Evolutionary conservation across 1,139 yeast species (phyloP), one percentile per base, ranked within the genome.

Genomic region (Meyerozyma athensensis): DNA sequence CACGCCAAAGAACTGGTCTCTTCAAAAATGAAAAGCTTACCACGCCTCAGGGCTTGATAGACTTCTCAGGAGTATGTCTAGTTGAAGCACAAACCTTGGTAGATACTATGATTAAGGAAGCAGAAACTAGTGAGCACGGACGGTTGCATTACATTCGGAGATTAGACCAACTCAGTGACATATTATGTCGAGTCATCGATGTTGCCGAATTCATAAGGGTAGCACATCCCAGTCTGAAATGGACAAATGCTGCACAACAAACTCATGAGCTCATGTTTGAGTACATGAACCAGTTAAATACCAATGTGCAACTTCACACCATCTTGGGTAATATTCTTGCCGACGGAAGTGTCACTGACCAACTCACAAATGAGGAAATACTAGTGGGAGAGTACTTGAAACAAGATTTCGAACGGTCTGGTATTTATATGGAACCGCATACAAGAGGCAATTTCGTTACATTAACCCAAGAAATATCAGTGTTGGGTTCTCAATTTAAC

Each of bases 191-290:
- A 43, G 97, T 87, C 7, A 90, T 92, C 33, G 99, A 92, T 58
- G 77, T 90, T 39, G 94, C 96, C 19, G 98, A 92, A 48, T 92
- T 92, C 59, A 79, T 94, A 19, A 69, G 98, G 38, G 90, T 89
- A 36, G 80, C 83, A 1, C 97, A 92, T 56, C 97, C 97, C 1
- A 75, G 81, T 45, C 67, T 68, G 36, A 63, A 68, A 30, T 87
- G 86, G 73, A 72, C 83, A 4, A 71, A 70, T 35, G 94, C 92
- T 2, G 96, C 98, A 1, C 96, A 92, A 52, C 73, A 76, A 38
- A 84, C 95, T 21, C 97, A 92, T 53, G 95, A 87, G 50, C 70
- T 79, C 45, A 77, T 92, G 84, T 92, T 83, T 60, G 96, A 89
- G 48, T 90, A 83, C 58, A 94, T 92, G 99, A 92, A 89, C 59